Base-by-base conservation (phyloP, 169 alveolate species). In the Plasmodium fragile region DNA sequence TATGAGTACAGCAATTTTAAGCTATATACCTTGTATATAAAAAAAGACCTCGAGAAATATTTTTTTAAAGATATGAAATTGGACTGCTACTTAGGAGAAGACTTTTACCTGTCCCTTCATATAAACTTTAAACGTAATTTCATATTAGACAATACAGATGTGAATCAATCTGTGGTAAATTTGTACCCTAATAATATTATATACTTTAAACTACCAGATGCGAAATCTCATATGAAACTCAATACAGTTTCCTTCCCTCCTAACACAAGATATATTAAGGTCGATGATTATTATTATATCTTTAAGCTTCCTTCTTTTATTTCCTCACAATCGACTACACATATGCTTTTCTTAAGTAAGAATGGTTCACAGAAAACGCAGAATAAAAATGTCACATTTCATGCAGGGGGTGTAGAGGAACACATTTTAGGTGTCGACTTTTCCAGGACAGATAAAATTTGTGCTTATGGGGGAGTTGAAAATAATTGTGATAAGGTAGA, bases 21-120 rank as follows among this genome's bases (percentile, higher is more conserved):
- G 8, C 7, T 85, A 32, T 85, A 85, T 28, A 55, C 70, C 4
- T 22, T 85, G 5, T 53, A 52, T 41, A 85, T 85, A 2, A 85
- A 85, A 30, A 85, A 85, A 41, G 83, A 85, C 32, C 2, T 85
- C 1, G 93, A 85, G 45, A 52, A n/a, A 10, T 85, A 49, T 45
- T 85, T 85, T 53, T 4, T 73, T 0, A 28, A 49, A 25, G 84
- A 85, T 72, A 85, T 18, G 8, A 85, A 22, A 11, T 34, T 85
- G 70, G 71, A 85, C 3, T 85, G 93, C 59, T 73, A 73, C 65
- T 10, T 85, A 73, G 93, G 93, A 7, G 93, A 85, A 13, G 69
- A 75, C 34, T 85, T 85, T 16, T 73, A 16, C 28, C 52, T 85
- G 3, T 5, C 52, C 7, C 32, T 85, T 1, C 10, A 85, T n/a